These are phyloP conservation scores for Maudiozyma bulderi DNA, from an alignment of 805 yeast genomes.

Conservation along the genomic window DNA sequence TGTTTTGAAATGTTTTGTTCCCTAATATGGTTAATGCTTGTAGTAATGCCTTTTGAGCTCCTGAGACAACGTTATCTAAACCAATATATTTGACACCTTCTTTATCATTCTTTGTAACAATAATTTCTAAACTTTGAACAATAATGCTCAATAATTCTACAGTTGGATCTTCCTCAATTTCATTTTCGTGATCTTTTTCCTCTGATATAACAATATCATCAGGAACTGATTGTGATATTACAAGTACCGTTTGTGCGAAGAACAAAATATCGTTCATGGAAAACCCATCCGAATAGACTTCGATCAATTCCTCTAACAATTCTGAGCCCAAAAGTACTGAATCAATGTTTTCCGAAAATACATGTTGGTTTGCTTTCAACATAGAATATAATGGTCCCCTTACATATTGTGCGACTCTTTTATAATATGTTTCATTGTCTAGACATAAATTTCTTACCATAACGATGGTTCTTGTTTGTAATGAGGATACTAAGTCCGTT, in stretches of 20 bases:
- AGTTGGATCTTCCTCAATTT: conserved; percentile 17
- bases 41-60: conserved; percentile 14
- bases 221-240: conserved; percentile 9
- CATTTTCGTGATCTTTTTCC: conserved; percentile 7
- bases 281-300: conserved; percentile 4
- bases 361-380: conserved; percentile 6
- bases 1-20: conserved; percentile 17
- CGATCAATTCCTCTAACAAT: conserved; percentile 14
- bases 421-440: conserved; percentile 14
- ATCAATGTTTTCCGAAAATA: conserved; percentile 11
- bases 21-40: conserved; percentile 10
- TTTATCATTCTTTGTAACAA: conserved; percentile 9
- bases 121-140: conserved; percentile 14
- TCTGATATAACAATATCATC: conserved; percentile 1
- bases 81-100: conserved; percentile 8
- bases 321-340: conserved; percentile 14
- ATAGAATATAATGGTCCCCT: conserved; percentile 12
- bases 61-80: neutral
- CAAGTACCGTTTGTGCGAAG: conserved; percentile 8
- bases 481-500: conserved; percentile 6
- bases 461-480: conserved; percentile 23
- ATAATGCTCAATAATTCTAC: conserved; percentile 15
- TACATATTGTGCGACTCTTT: conserved; percentile 9
- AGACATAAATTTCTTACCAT: conserved; percentile 23
- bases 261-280: conserved; percentile 7